Conservation (phyloP, 2,329 filamentous ascomycete species). For the Talaromyces funiculosus region DNA sequence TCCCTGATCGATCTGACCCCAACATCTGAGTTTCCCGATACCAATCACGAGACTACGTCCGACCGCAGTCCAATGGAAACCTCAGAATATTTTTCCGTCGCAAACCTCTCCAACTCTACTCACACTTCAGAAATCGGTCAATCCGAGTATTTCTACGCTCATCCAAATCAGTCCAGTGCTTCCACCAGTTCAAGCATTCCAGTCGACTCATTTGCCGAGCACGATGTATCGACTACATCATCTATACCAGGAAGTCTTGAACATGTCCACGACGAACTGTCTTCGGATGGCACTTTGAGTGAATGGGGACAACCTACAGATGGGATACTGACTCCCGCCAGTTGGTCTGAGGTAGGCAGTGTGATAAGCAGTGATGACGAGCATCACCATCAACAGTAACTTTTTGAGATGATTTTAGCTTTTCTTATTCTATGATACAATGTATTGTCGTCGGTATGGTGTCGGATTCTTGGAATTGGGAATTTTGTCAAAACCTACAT, state of each 20-base stretch:
- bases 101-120: constrained; percentile 20
- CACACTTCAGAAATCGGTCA: constrained; percentile 29
- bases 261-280: constrained; percentile 30
- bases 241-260: constrained; percentile 35
- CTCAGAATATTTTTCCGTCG: constrained; percentile 23
- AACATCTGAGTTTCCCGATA: constrained; percentile 37
- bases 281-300: constrained; percentile 37
- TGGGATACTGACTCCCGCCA: constrained; percentile 34
- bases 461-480: neutral
- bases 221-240: constrained; percentile 30
- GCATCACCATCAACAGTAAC: constrained; percentile 14
- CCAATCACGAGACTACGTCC: constrained; percentile 18
- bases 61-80: constrained; percentile 16
- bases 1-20: constrained; percentile 42
- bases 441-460: neutral
- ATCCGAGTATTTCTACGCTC: constrained; percentile 30
- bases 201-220: constrained; percentile 20
- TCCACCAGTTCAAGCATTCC: neutral
- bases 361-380: constrained; percentile 38
- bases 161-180: constrained; percentile 22
- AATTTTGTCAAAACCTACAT: neutral
- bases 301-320: constrained; percentile 30
- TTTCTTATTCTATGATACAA: neutral
- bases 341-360: constrained; percentile 43
- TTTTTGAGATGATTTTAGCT: neutral